Conservation (phyloP, 805 yeast species). For the Nakazawaea holstii region DNA sequence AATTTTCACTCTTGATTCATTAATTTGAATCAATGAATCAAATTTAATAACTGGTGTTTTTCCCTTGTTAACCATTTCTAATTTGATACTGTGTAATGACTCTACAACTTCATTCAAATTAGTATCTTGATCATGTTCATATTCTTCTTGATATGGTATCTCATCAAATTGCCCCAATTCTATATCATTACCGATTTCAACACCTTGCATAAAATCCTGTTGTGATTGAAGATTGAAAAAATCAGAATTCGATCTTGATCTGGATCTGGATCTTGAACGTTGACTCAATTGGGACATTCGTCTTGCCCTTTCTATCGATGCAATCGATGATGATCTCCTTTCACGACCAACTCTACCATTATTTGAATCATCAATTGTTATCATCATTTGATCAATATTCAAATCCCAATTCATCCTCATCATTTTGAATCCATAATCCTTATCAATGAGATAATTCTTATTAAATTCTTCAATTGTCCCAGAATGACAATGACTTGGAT, state of each 20-base stretch:
- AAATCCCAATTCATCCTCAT: background rate
- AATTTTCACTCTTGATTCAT: background rate
- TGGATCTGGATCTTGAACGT: background rate
- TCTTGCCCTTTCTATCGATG: slow-evolving; percentile 23
- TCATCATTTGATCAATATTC: background rate
- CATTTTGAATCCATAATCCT: background rate
- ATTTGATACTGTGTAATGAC: too few species aligned
- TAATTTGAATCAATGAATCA: background rate
- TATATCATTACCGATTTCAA: background rate
- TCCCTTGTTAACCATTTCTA: too few species aligned
- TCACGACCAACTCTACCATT: background rate
- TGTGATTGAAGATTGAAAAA: background rate
- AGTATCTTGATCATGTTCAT: too few species aligned
- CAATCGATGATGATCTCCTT: slow-evolving; percentile 19
- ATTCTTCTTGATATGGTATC: too few species aligned
- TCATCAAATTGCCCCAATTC: too few species aligned
- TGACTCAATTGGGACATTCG: slow-evolving; percentile 10
- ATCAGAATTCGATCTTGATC: background rate
- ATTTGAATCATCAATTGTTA: background rate
- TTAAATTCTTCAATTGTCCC: background rate
- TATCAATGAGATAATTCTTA: background rate
- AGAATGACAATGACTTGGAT: background rate
- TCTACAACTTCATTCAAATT: too few species aligned
- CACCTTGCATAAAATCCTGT: background rate
- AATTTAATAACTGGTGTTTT: background rate